A percentile compares a stretch with the other conserved stretches of the same genome.
These are phyloP conservation scores for Cercospora nicotianae DNA, from an alignment of 2,329 filamentous ascomycete genomes.

Conservation along the genomic window DNA sequence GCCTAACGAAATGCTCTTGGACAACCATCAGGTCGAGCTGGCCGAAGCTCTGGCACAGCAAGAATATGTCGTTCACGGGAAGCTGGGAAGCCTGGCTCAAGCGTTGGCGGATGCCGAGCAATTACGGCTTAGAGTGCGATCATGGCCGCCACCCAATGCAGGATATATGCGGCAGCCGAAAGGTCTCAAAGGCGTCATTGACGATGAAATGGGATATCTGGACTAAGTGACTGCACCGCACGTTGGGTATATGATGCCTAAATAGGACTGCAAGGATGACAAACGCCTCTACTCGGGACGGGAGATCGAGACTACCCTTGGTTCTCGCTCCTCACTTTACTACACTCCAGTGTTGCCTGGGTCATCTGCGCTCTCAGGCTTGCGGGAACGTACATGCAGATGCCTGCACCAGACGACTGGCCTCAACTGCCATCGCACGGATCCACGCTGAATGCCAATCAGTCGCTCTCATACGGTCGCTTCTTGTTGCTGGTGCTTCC, in stretches of 20 bases:
- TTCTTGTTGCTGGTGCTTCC: neutral
- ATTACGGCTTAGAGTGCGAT: conserved; percentile 44
- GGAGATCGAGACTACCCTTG: neutral
- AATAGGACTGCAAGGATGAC: neutral
- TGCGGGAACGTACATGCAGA: neutral
- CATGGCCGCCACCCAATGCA: conserved; percentile 54
- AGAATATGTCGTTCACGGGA: conserved; percentile 74
- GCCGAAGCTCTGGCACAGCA: conserved; percentile 72
- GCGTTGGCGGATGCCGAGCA: conserved; percentile 53
- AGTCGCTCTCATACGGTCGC: neutral
- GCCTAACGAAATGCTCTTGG: conserved; percentile 75
- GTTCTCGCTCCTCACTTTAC: neutral
- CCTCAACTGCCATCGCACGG: neutral
- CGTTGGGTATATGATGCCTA: neutral
- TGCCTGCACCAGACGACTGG: neutral
- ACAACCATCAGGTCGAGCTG: conserved; percentile 90
- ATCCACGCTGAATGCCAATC: neutral
- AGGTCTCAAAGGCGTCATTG: conserved; percentile 53
- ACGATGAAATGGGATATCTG: conserved; percentile 59
- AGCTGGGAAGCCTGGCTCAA: conserved; percentile 56
- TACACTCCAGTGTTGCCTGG: neutral
- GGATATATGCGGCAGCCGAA: conserved; percentile 44
- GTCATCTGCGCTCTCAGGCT: neutral
- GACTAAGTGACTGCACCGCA: conserved; percentile 41
- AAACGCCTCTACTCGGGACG: neutral